These are phyloP conservation scores for Solanum chiquidenum DNA, from an alignment of 257 asterid species.

Conservation along the genomic window DNA sequence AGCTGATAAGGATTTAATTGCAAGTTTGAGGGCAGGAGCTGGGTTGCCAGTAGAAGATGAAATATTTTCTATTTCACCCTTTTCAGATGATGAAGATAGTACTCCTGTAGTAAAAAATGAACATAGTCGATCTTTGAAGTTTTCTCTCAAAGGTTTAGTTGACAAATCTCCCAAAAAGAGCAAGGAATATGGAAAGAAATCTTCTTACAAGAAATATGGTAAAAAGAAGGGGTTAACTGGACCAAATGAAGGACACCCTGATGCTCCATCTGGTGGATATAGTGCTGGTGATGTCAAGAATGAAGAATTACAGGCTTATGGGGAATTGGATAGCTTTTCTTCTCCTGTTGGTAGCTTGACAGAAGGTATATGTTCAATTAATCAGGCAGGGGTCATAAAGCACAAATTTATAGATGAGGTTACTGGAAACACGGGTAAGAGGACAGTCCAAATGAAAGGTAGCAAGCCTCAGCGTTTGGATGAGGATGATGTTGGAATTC, in stretches of 20 bases:
- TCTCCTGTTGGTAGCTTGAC: slow-evolving; percentile 56
- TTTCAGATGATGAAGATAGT: slow-evolving; percentile 90
- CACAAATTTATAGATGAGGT: slow-evolving; percentile 51
- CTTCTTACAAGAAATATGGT: slow-evolving; percentile 53
- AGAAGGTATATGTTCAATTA: slow-evolving; percentile 35
- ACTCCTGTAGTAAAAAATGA: slow-evolving; percentile 51
- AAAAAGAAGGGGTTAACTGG: slow-evolving; percentile 48
- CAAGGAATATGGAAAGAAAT: slow-evolving; percentile 62
- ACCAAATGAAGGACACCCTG: slow-evolving; percentile 24
- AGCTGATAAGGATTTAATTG: slow-evolving; percentile 72
- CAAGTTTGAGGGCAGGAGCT: slow-evolving; percentile 82
- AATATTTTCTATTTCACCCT: slow-evolving; percentile 68
- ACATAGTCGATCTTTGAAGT: slow-evolving; percentile 62
- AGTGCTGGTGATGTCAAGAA: slow-evolving; percentile 22
- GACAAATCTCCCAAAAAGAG: slow-evolving; percentile 71
- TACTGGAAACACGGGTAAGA: slow-evolving; percentile 26
- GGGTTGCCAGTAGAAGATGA: slow-evolving; percentile 98
- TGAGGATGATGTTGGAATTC: slow-evolving; percentile 39
- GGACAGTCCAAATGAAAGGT: slow-evolving; percentile 60
- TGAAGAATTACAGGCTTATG: slow-evolving; percentile 26
- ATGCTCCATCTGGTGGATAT: slow-evolving; percentile 20
- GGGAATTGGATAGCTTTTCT: slow-evolving; percentile 33
- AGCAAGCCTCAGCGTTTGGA: slow-evolving; percentile 29
- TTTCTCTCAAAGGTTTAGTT: slow-evolving; percentile 72
- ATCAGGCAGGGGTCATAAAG: slow-evolving; percentile 35